Conservation (phyloP, 2,329 filamentous ascomycete species). For the Colletotrichum sp. region DNA sequence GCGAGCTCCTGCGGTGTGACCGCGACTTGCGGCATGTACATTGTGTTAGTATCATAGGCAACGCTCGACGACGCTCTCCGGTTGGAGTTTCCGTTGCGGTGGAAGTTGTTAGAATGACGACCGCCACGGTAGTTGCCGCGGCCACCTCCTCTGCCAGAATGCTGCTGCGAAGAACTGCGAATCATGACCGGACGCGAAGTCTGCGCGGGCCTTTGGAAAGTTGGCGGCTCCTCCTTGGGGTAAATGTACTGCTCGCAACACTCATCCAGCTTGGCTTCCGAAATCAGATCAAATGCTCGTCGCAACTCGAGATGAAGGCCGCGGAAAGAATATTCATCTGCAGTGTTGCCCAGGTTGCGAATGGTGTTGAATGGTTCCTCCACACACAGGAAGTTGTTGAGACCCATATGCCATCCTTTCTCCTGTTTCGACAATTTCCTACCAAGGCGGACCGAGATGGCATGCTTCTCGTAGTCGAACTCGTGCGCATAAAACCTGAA, state of each 20-base stretch:
- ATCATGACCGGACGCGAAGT: constrained; percentile 61
- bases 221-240: constrained; percentile 77
- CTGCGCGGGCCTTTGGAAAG: constrained; percentile 62
- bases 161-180: constrained; percentile 66
- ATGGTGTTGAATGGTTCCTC: constrained; percentile 94
- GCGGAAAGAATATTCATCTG: constrained; percentile 91
- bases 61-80: constrained; percentile 60
- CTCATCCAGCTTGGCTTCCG: constrained; percentile 78
- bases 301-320: constrained; percentile 90
- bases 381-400: constrained; percentile 88
- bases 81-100: constrained; percentile 49
- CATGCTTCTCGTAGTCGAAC: constrained; percentile 84
- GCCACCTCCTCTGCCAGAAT: constrained; percentile 53
- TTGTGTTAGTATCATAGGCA: constrained; percentile 52
- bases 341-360: constrained; percentile 93
- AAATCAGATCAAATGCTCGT: constrained; percentile 83
- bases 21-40: constrained; percentile 49
- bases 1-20: constrained; percentile 51
- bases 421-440: constrained; percentile 79
- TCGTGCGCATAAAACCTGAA: constrained; percentile 95
- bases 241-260: constrained; percentile 90
- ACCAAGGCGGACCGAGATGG: constrained; percentile 85
- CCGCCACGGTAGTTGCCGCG: constrained; percentile 55
- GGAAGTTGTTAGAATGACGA: constrained; percentile 49
- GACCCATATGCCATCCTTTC: constrained; percentile 83